Conservation (phyloP, 306 rosid species). For the Acmispon strigosus region DNA sequence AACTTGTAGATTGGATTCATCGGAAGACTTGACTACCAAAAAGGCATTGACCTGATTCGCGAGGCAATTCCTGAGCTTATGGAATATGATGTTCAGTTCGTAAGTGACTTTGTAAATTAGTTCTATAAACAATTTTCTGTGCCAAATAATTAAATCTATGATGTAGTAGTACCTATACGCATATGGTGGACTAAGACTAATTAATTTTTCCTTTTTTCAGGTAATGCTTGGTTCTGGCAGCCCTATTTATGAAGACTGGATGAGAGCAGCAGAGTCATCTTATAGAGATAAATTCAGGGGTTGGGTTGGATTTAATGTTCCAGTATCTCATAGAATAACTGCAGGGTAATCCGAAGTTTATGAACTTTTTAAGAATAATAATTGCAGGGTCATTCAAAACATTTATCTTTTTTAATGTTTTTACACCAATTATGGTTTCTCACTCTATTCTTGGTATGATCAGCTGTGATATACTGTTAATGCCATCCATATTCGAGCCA, state of each 20-base stretch:
- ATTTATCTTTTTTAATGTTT: slow-evolving; percentile 10
- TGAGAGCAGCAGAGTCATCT: slow-evolving; percentile 66
- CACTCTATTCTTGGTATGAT: slow-evolving; percentile 20
- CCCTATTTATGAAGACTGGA: slow-evolving; percentile 63
- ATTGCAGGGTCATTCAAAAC: slow-evolving; percentile 30
- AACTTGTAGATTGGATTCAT: slow-evolving; percentile 74
- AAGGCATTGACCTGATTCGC: slow-evolving; percentile 76
- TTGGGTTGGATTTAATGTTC: slow-evolving; percentile 89
- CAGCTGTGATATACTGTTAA: slow-evolving; percentile 83
- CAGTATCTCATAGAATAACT: slow-evolving; percentile 77
- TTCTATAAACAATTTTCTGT: background rate
- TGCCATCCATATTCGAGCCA: slow-evolving; percentile 93
- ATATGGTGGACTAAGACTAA: background rate
- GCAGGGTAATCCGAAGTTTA: slow-evolving; percentile 67
- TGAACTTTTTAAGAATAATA: slow-evolving; percentile 34
- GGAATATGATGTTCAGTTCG: slow-evolving; percentile 81
- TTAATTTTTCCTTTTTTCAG: slow-evolving; percentile 36
- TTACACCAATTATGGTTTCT: slow-evolving; percentile 5
- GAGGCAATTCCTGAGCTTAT: slow-evolving; percentile 55
- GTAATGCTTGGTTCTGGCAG: slow-evolving; percentile 91
- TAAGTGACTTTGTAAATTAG: slow-evolving; percentile 37
- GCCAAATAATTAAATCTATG: slow-evolving; percentile 2
- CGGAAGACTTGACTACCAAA: slow-evolving; percentile 86
- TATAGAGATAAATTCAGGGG: slow-evolving; percentile 74
- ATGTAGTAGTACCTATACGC: background rate